A percentile compares a stretch with the other conserved stretches of the same genome.
phyloP scores from a whole-genome alignment of 805 yeast genomes.

The Yamadazyma akitaensis region DNA sequence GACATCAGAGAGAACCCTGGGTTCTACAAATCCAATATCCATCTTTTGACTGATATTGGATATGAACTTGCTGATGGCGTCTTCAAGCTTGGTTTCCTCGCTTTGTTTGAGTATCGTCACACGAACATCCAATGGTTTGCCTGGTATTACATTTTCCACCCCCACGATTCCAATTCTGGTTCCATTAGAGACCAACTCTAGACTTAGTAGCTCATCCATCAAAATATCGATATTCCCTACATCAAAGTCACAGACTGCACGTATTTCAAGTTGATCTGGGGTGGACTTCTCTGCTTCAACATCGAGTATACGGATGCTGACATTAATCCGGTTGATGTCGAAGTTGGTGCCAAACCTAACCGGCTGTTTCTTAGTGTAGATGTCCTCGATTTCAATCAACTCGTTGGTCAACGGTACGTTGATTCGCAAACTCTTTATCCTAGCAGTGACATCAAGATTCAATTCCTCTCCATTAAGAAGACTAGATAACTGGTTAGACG shows the following conservation, averaged over 20 bases:
- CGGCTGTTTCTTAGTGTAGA: background rate
- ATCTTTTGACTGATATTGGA: conserved; percentile 1
- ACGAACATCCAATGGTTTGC: background rate
- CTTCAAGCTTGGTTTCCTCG: background rate
- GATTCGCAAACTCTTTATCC: background rate
- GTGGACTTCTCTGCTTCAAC: background rate
- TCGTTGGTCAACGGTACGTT: background rate
- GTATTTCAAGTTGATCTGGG: background rate
- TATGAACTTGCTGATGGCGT: conserved; percentile 8
- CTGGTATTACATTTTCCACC: background rate
- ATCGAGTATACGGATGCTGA: background rate
- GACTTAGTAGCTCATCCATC: background rate
- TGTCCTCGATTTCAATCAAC: background rate
- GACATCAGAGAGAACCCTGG: background rate
- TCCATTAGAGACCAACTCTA: background rate
- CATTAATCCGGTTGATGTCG: background rate
- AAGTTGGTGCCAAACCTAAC: background rate
- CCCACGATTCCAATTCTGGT: background rate
- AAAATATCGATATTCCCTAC: background rate
- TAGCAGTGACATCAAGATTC: background rate
- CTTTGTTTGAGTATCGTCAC: background rate
- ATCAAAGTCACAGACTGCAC: background rate
- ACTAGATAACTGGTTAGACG: background rate
- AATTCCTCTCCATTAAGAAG: background rate
- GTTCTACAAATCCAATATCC: background rate